These are phyloP conservation scores for Madurella fahalii DNA, from an alignment of 2,329 filamentous ascomycete species.

Conservation along the genomic window DNA sequence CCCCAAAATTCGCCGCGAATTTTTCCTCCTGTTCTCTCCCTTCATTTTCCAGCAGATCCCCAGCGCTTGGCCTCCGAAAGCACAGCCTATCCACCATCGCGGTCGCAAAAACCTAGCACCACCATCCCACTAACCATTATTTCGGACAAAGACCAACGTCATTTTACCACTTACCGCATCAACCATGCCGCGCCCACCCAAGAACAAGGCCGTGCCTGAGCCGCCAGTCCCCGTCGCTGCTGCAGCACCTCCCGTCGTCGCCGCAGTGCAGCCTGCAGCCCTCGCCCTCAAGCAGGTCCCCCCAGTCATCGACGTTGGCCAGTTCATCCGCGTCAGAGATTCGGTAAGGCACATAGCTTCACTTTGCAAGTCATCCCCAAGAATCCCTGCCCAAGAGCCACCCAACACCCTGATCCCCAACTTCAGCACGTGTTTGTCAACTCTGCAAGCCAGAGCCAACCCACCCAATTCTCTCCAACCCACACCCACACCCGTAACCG, in stretches of 20 bases:
- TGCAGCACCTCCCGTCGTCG: conserved; percentile 19
- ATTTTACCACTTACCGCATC: conserved; percentile 19
- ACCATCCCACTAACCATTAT: conserved; percentile 14
- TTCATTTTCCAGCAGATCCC: conserved; percentile 24
- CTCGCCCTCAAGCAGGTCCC: conserved; percentile 24
- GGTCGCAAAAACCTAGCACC: conserved; percentile 26
- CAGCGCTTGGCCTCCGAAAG: conserved; percentile 11
- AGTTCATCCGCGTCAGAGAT: conserved; percentile 76
- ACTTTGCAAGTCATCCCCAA: conserved; percentile 13
- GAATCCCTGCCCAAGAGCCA: background rate
- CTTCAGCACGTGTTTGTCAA: background rate
- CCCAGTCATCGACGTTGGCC: conserved; percentile 62
- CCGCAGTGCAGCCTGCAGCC: background rate
- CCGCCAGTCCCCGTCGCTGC: conserved; percentile 15
- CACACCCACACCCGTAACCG: background rate
- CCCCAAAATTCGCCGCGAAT: conserved; percentile 25
- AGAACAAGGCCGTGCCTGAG: conserved; percentile 34
- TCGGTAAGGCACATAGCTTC: conserved; percentile 56
- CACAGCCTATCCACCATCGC: conserved; percentile 26
- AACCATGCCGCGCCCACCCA: conserved; percentile 44
- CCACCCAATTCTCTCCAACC: background rate
- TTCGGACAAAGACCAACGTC: conserved; percentile 19
- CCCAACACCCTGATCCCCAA: background rate
- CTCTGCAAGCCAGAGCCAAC: background rate
- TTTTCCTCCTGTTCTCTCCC: conserved; percentile 27